phyloP scores from a whole-genome alignment of 805 yeast species.

The Ogataea polymorpha region DNA sequence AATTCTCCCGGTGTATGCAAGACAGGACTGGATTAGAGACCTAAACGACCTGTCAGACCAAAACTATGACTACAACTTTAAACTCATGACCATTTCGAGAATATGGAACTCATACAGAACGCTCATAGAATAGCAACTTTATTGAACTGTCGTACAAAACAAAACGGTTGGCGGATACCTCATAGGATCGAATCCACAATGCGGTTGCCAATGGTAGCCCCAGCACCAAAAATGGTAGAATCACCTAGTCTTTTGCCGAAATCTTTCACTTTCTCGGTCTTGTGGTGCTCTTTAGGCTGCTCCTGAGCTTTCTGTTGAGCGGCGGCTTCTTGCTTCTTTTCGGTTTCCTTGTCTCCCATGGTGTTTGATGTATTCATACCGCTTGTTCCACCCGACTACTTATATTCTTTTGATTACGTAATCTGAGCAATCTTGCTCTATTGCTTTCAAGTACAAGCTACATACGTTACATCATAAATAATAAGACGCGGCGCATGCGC shows the following conservation, averaged over 20 bases:
- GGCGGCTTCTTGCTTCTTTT: slow-evolving; percentile 16
- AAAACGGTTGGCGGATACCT: background rate
- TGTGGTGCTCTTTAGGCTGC: slow-evolving; percentile 26
- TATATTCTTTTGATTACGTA: slow-evolving; percentile 6
- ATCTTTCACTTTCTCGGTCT: slow-evolving; percentile 41
- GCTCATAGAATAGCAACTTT: slow-evolving; percentile 6
- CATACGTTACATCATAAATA: slow-evolving; percentile 8
- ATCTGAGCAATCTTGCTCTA: slow-evolving; percentile 8
- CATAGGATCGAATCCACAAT: slow-evolving; percentile 66
- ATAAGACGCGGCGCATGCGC: slow-evolving; percentile 2
- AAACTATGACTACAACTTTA: slow-evolving; percentile 35
- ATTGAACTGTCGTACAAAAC: background rate
- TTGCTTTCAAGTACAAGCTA: slow-evolving; percentile 4
- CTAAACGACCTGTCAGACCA: slow-evolving; percentile 54
- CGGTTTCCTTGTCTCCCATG: slow-evolving; percentile 20
- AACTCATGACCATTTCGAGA: slow-evolving; percentile 48
- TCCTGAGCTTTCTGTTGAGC: slow-evolving; percentile 13
- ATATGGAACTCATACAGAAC: slow-evolving; percentile 57
- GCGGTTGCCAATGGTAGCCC: slow-evolving; percentile 89
- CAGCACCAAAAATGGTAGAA: slow-evolving; percentile 95
- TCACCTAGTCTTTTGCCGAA: slow-evolving; percentile 82
- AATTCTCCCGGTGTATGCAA: slow-evolving; percentile 49
- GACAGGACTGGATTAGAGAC: slow-evolving; percentile 59
- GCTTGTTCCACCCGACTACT: background rate
- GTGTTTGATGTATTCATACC: background rate